Base-by-base conservation (phyloP, 73 alveolate species). In the Uronychia binucleata region DNA sequence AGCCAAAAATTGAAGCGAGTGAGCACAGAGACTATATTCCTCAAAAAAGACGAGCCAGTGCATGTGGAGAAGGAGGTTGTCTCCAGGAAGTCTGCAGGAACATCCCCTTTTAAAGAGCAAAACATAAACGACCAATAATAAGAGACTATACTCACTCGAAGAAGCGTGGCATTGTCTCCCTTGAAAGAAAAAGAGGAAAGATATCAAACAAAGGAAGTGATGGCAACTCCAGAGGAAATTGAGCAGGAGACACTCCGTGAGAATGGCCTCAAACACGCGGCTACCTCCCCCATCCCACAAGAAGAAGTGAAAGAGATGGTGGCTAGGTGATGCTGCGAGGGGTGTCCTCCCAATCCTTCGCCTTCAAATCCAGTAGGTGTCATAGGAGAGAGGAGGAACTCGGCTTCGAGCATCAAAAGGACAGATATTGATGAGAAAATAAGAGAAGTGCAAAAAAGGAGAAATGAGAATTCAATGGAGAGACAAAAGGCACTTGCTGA, bases 381-480 rank as follows among this genome's bases (percentile, higher is more conserved):
- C n/a, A n/a, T n/a, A n/a, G n/a, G n/a, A n/a, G n/a, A n/a, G n/a
- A n/a, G n/a, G n/a, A n/a, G n/a, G n/a, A n/a, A n/a, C n/a, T n/a
- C n/a, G n/a, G n/a, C n/a, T n/a, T n/a, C n/a, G n/a, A n/a, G n/a
- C n/a, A n/a, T 46, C 67, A 19, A 46, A 5, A 46, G 67, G 19
- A 46, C 67, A 46, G 19, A 11, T 46, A 46, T 46, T 46, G 67
- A 46, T 46, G 67, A 46, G 19, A 46, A 46, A 46, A 46, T 46
- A 5, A 46, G 19, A 46, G 67, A 46, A 46, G 67, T 19, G n/a
- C 19, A 46, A 19, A 11, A 11, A 46, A 46, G 19, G 67, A 46
- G 67, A 46, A 19, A 46, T 19, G 19, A 19, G 19, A 19, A 46
- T 5, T 46, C 34, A 79, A 77, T 78, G 11, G 95, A 85, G 32